phyloP scores from a whole-genome alignment of 148 eudicot species.

The Vaccinium macrocarpon region DNA sequence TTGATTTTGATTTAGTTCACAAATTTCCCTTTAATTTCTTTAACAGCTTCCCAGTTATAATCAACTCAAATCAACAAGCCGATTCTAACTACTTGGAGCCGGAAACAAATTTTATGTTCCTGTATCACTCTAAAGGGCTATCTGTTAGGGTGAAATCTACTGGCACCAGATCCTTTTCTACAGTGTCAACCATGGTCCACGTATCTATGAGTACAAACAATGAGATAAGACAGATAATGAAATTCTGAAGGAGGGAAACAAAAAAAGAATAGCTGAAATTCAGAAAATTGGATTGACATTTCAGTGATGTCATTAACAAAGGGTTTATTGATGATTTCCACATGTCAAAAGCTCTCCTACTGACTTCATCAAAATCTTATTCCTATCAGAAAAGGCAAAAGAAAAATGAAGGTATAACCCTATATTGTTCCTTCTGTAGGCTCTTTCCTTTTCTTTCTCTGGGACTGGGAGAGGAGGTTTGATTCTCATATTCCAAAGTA shows the following conservation, averaged over 20 bases:
- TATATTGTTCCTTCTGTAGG: not conserved
- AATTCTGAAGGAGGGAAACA: not conserved
- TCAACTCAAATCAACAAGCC: not conserved
- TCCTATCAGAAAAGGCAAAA: not conserved
- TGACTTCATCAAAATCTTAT: not conserved
- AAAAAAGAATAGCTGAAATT: not conserved
- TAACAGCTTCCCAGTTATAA: not conserved
- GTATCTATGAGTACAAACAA: not conserved
- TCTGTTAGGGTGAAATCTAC: not conserved
- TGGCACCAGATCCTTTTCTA: not conserved
- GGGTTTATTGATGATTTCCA: not conserved
- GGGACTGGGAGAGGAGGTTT: not conserved
- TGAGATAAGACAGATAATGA: not conserved
- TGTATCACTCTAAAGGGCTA: too few species aligned
- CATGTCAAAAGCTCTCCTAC: not conserved
- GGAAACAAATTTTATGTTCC: not conserved
- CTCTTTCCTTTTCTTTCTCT: not conserved
- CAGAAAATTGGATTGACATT: not conserved
- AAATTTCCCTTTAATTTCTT: conserved; percentile 1
- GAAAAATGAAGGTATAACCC: not conserved
- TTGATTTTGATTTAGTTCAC: not conserved
- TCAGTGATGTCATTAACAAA: not conserved
- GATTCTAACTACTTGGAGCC: conserved; percentile 1
- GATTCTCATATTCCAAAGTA: not conserved
- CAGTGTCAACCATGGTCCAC: conserved; percentile 2